Conservation (phyloP, 2,329 filamentous ascomycete genomes). For the Trichoderma cornu-damae region DNA sequence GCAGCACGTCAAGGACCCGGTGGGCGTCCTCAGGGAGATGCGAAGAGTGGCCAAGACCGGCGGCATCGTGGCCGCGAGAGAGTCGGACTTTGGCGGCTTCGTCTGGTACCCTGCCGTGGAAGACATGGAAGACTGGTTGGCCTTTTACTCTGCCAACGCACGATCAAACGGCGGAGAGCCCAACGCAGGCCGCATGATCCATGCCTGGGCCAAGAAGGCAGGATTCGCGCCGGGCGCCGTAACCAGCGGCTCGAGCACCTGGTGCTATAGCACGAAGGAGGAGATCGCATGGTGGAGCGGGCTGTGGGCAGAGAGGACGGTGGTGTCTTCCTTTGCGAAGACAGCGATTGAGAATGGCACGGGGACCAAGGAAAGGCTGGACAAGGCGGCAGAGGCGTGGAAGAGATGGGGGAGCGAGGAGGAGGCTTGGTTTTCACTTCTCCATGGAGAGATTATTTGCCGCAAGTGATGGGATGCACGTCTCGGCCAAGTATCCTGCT, state of each 20-base stretch:
- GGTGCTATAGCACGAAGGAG: constrained; percentile 24
- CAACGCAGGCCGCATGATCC: constrained; percentile 23
- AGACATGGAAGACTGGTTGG: constrained; percentile 22
- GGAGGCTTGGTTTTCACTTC: constrained; percentile 20
- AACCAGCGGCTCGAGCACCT: constrained; percentile 21
- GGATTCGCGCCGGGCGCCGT: constrained; percentile 21
- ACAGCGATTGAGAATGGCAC: constrained; percentile 18
- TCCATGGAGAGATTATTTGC: constrained; percentile 21
- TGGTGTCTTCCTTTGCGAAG: constrained; percentile 22
- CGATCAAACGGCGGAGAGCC: constrained; percentile 22
- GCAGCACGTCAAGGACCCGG: constrained; percentile 35
- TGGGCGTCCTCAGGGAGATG: constrained; percentile 36
- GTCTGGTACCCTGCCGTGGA: constrained; percentile 24
- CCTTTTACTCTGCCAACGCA: constrained; percentile 21
- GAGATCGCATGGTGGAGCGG: constrained; percentile 25
- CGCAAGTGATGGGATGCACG: constrained; percentile 11
- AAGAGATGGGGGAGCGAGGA: constrained; percentile 16
- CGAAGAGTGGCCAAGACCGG: constrained; percentile 38
- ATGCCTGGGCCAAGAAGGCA: constrained; percentile 23
- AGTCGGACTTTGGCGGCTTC: constrained; percentile 23
- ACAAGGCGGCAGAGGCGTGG: constrained; percentile 12
- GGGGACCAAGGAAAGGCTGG: constrained; percentile 24
- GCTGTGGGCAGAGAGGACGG: constrained; percentile 22
- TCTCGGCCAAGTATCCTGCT: background rate
- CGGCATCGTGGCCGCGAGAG: constrained; percentile 35